These are phyloP conservation scores for Daphne laureola DNA, from an alignment of 441 rosid genomes.

Conservation along the genomic window DNA sequence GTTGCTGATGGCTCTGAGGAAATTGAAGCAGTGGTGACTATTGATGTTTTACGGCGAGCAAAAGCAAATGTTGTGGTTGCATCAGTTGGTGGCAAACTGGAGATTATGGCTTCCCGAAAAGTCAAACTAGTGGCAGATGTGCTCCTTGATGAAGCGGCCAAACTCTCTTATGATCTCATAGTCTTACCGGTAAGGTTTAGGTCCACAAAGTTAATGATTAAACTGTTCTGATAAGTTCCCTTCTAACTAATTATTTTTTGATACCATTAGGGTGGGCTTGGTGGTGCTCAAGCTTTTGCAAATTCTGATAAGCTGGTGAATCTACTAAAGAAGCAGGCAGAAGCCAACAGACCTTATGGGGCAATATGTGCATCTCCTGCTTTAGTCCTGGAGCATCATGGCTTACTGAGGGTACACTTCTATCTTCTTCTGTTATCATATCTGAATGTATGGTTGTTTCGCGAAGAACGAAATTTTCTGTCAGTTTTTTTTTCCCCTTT, in stretches of 20 bases:
- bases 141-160: constrained; percentile 75
- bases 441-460: too few relatives aligned
- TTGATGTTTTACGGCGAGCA: constrained; percentile 79
- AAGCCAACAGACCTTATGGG: constrained; percentile 78
- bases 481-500: too few relatives aligned
- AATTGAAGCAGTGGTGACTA: constrained; percentile 82
- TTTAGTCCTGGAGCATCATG: constrained; percentile 77
- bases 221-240: neutral
- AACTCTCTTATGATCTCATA: constrained; percentile 65
- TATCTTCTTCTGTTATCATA: too few relatives aligned
- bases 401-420: constrained; percentile 67
- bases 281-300: constrained; percentile 90
- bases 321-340: constrained; percentile 68
- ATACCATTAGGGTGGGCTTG: constrained; percentile 76
- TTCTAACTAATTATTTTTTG: neutral
- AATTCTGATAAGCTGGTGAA: constrained; percentile 64
- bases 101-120: constrained; percentile 79
- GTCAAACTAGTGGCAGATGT: constrained; percentile 80
- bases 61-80: constrained; percentile 86
- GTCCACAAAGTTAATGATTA: neutral
- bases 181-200: constrained; percentile 62
- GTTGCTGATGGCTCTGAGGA: constrained; percentile 87
- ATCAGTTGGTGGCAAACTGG: constrained; percentile 62
- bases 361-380: constrained; percentile 97
- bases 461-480: too few relatives aligned